These are phyloP conservation scores for Rhodamnia argentea DNA, from an alignment of 345 rosid species.

Conservation along the genomic window DNA sequence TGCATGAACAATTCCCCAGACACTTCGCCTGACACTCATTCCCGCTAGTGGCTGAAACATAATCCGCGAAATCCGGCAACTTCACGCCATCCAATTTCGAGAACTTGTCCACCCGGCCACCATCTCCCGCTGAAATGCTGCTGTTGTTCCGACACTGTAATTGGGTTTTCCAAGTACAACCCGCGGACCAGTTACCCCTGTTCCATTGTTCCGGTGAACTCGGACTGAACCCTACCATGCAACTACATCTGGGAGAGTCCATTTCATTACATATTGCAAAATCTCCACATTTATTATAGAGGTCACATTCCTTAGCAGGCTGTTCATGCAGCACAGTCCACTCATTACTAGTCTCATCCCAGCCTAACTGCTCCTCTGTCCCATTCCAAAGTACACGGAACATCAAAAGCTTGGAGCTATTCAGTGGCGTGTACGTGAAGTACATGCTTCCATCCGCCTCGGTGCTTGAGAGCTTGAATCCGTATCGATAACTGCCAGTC, in stretches of 20 bases:
- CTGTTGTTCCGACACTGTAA: constrained; percentile 21
- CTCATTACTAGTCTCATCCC: constrained; percentile 26
- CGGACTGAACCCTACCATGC: constrained; percentile 48
- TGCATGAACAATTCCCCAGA: constrained; percentile 51
- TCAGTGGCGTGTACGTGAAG: constrained; percentile 41
- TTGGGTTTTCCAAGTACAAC: constrained; percentile 21
- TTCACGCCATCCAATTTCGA: constrained; percentile 9
- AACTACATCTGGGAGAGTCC: constrained; percentile 25
- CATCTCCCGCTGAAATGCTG: not conserved
- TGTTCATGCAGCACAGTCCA: constrained; percentile 44
- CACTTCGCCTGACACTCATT: constrained; percentile 13
- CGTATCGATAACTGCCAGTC: constrained; percentile 36
- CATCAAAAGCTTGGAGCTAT: constrained; percentile 33
- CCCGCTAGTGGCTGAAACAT: not conserved
- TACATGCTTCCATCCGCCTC: constrained; percentile 32
- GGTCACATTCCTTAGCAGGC: constrained; percentile 52
- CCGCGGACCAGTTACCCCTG: constrained; percentile 22
- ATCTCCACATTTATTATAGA: constrained; percentile 66
- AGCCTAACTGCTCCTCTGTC: constrained; percentile 40
- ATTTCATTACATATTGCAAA: constrained; percentile 41
- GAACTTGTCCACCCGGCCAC: constrained; percentile 18
- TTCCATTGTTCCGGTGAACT: constrained; percentile 15
- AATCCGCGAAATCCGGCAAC: constrained; percentile 32
- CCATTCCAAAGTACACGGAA: constrained; percentile 44
- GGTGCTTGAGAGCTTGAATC: constrained; percentile 39